These are phyloP conservation scores for Paspalum vaginatum DNA, from an alignment of 176 grass and related monocot species.

Conservation along the genomic window DNA sequence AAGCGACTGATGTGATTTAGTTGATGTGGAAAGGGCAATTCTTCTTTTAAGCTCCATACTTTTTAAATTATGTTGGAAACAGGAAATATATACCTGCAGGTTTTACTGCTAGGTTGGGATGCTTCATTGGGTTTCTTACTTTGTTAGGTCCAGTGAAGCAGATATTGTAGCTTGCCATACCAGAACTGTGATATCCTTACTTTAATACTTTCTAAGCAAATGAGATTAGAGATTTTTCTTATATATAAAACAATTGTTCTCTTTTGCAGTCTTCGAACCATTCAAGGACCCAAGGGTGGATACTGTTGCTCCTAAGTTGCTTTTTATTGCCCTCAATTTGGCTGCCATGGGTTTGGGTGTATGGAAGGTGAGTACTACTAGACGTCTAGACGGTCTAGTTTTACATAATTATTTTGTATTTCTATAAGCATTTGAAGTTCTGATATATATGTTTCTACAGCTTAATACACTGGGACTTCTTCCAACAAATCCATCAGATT, in stretches of 20 bases:
- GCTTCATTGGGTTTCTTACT: background rate
- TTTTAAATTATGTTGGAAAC: slow-evolving; percentile 2
- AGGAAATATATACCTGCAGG: background rate
- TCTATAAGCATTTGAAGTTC: slow-evolving; percentile 4
- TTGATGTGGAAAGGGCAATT: slow-evolving; percentile 1
- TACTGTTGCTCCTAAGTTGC: slow-evolving; percentile 71
- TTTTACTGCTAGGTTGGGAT: background rate
- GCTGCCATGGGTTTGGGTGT: slow-evolving; percentile 83
- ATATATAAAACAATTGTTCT: background rate
- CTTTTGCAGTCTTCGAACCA: slow-evolving; percentile 89
- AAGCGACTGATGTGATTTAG: background rate
- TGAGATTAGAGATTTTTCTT: slow-evolving; percentile 6
- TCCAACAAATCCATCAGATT: slow-evolving; percentile 93
- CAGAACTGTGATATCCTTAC: background rate
- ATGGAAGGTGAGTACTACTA: slow-evolving; percentile 73
- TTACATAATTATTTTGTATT: slow-evolving; percentile 21
- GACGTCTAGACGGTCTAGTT: background rate
- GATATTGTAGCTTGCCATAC: background rate
- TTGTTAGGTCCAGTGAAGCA: background rate
- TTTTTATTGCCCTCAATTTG: slow-evolving; percentile 94
- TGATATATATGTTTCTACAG: slow-evolving; percentile 48
- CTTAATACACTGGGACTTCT: slow-evolving; percentile 98
- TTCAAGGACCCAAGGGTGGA: slow-evolving; percentile 92
- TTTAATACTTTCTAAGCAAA: background rate
- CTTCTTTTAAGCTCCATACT: background rate